These are phyloP conservation scores for Agroathelia rolfsii DNA, from an alignment of 1,284 basidiomycete species.

Conservation along the genomic window DNA sequence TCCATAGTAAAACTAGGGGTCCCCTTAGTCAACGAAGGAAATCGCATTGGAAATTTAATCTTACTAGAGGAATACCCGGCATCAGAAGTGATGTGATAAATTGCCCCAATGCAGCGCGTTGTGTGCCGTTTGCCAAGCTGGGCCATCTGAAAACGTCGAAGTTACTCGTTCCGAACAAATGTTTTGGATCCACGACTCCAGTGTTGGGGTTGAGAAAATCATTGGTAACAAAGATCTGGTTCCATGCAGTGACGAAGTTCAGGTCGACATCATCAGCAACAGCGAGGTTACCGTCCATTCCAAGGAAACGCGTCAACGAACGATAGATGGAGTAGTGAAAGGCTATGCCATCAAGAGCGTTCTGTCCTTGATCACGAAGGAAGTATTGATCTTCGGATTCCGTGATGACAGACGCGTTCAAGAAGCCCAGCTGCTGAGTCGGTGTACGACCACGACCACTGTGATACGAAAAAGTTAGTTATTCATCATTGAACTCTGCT, in stretches of 20 bases:
- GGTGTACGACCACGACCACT: conserved; percentile 83
- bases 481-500: background rate
- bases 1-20: conserved; percentile 68
- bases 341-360: conserved; percentile 67
- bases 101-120: conserved; percentile 62
- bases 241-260: conserved; percentile 84
- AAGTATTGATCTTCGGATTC: conserved; percentile 61
- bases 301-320: conserved; percentile 71
- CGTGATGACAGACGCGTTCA: conserved; percentile 59
- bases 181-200: conserved; percentile 66
- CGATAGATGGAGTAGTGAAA: conserved; percentile 94
- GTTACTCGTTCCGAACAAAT: conserved; percentile 85
- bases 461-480: conserved; percentile 8
- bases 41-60: conserved; percentile 14
- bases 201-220: conserved; percentile 73
- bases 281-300: conserved; percentile 87
- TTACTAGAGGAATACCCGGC: conserved; percentile 76
- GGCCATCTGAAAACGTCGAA: conserved; percentile 94
- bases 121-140: conserved; percentile 72
- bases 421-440: conserved; percentile 55
- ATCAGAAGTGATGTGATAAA: conserved; percentile 75
- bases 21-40: conserved; percentile 9
- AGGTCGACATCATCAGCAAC: conserved; percentile 75
- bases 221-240: conserved; percentile 79
- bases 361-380: conserved; percentile 53